Evolutionary conservation across 768 basidiomycete genomes (phyloP), one percentile per base, ranked within the genome.

Genomic region (Mrakia blollopis): DNA sequence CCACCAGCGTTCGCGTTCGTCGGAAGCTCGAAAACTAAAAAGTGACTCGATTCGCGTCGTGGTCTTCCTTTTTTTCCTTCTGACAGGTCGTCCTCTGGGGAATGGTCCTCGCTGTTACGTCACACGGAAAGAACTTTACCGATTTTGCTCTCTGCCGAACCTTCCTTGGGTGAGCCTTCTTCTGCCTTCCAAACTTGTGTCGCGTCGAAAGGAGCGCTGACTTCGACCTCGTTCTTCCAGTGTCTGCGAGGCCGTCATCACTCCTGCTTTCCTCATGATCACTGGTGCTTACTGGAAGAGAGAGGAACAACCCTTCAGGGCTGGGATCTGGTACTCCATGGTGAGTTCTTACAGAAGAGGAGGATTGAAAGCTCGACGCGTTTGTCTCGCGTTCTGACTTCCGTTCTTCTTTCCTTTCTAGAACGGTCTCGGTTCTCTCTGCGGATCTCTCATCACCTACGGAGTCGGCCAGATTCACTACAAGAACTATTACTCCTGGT

Each of bases 181-280:
- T 39, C 39, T 18, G 4, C 35, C 11, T 18, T 25, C 21, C 23
- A 3, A 1, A 35, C 9, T 11, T 0, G 6, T 6, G 35, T 35
- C 10, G 13, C 65, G 18, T 13, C 39, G 23, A 68, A 23, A 21
- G 21, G 35, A 37, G 9, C 65, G 25, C 65, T 39, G 35, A n/a
- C 37, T 32, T 39, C 25, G 7, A 3, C 6, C 63, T 65, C 23
- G 1, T 68, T 7, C 35, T 37, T n/a, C 21, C 25, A 80, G 80
- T 39, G 74, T 77, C 73, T 76, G 77, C n/a, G 80, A 80, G 75
- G 79, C 79, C 14, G 74, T 78, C 18, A 79, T 81, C 68, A 81
- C 80, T 14, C 80, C 80, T n/a, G 80, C 80, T 13, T 81, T 81
- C 68, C 79, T 81, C 21, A 70, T 81, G 21, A 77, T 81, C 52